Conservation (phyloP, 75 land plant genomes). For the Gnetum montanum region DNA sequence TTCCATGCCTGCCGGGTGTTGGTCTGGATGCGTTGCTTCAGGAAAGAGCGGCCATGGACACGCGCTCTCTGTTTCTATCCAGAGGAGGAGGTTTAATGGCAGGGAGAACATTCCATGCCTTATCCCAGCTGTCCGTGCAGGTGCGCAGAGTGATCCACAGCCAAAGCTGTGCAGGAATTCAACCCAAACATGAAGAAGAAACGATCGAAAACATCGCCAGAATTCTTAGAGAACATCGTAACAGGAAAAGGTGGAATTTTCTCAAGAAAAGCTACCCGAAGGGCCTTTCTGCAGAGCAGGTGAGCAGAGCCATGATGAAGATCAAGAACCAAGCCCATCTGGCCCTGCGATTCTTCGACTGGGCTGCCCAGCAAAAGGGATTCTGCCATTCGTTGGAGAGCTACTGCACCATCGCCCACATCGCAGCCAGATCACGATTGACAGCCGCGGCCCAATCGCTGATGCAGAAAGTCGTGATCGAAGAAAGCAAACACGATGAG, state of each 20-base stretch:
- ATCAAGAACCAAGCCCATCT: constrained; percentile 10
- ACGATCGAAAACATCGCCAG: constrained; percentile 26
- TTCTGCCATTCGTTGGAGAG: constrained; percentile 26
- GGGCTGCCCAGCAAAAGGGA: constrained; percentile 19
- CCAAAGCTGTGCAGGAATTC: neutral
- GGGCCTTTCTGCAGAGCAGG: constrained; percentile 19
- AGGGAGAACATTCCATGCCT: no score
- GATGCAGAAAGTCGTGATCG: constrained; percentile 14
- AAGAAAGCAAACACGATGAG: constrained; percentile 2
- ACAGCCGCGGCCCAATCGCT: constrained; percentile 14
- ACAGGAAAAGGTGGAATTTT: constrained; percentile 32
- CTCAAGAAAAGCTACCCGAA: constrained; percentile 17
- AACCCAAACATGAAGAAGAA: no score
- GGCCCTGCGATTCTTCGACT: constrained; percentile 33
- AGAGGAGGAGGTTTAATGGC: no score
- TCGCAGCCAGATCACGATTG: constrained; percentile 34
- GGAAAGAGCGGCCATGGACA: no score
- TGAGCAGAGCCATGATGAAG: constrained; percentile 20
- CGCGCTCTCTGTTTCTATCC: no score
- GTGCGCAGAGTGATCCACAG: neutral
- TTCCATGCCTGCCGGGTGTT: no score
- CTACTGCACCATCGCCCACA: constrained; percentile 37
- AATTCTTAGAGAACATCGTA: constrained; percentile 30
- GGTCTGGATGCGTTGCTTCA: no score
- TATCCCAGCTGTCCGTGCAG: no score